Conservation (phyloP, 192 early-diverging fungal species). For the Jimgerdemannia flammicorona region DNA sequence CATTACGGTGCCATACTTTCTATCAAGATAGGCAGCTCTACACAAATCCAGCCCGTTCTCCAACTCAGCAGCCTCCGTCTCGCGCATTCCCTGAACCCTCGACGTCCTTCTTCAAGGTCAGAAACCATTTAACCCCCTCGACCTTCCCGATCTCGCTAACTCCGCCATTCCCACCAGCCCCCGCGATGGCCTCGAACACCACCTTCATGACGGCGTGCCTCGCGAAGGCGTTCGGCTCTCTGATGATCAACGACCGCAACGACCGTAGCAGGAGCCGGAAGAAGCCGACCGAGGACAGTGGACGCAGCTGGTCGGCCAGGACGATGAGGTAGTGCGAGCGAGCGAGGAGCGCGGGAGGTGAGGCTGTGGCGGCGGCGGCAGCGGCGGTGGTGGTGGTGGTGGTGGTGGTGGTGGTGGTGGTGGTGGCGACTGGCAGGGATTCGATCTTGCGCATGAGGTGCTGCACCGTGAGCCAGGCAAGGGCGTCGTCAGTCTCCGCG, state of each 20-base stretch:
- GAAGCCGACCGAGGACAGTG: constrained; percentile 28
- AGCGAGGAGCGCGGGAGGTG: not conserved
- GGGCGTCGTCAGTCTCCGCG: constrained; percentile 43
- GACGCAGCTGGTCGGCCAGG: constrained; percentile 28
- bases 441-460: constrained; percentile 37
- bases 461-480: constrained; percentile 49
- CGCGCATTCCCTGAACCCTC: not conserved
- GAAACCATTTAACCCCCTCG: constrained; percentile 33
- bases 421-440: not conserved
- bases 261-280: constrained; percentile 14
- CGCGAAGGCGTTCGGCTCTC: constrained; percentile 7
- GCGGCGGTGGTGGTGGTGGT: no score
- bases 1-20: no score
- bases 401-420: no score
- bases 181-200: constrained; percentile 30
- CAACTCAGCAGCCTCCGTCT: no score
- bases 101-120: constrained; percentile 22
- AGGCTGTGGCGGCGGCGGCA: not conserved
- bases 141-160: constrained; percentile 31
- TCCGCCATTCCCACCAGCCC: constrained; percentile 10
- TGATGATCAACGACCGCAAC: constrained; percentile 10
- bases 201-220: constrained; percentile 21
- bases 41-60: no score
- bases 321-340: constrained; percentile 20
- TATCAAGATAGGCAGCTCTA: no score